Evolutionary conservation across 129 eudicot species (phyloP).

Genomic region (Flaveria bidentis): DNA sequence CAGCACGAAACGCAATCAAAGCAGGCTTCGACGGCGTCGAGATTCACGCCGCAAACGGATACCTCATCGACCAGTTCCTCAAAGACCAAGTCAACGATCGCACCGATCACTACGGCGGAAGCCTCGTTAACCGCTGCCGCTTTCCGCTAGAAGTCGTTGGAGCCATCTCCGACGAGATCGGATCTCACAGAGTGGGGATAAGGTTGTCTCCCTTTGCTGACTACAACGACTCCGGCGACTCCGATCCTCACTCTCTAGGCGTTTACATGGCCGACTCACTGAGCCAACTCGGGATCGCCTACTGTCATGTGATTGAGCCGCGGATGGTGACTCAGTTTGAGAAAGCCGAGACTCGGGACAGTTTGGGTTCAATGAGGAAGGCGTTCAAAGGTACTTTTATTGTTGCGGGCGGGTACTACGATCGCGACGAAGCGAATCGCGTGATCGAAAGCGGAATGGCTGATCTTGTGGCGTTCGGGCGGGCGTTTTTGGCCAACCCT

Average conservation of each 20-base stretch:
- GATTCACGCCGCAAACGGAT: conserved; percentile 50
- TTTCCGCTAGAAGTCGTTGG: conserved; percentile 40
- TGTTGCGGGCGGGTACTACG: conserved; percentile 46
- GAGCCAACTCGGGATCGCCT: conserved; percentile 31
- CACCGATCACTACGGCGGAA: conserved; percentile 45
- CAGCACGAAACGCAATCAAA: conserved; percentile 52
- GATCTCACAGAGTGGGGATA: conserved; percentile 34
- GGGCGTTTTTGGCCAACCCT: conserved; percentile 39
- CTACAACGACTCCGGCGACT: conserved; percentile 37
- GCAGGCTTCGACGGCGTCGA: conserved; percentile 61
- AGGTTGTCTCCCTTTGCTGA: conserved; percentile 43
- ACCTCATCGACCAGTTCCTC: conserved; percentile 47
- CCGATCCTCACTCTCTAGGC: conserved; percentile 38
- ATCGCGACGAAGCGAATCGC: conserved; percentile 41
- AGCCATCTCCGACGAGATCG: conserved; percentile 40
- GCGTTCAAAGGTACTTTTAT: conserved; percentile 41
- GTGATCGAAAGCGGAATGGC: conserved; percentile 28
- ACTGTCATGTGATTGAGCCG: conserved; percentile 44
- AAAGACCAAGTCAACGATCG: conserved; percentile 50
- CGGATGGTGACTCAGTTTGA: conserved; percentile 43
- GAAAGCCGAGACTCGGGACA: conserved; percentile 28
- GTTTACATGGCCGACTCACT: conserved; percentile 38
- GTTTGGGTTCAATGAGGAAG: conserved; percentile 39
- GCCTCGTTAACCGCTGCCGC: conserved; percentile 40
- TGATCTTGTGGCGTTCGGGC: conserved; percentile 44